Evolutionary conservation across 345 rosid species (phyloP), one percentile per base, ranked within the genome.

Genomic region (Hibiscus syriacus): DNA sequence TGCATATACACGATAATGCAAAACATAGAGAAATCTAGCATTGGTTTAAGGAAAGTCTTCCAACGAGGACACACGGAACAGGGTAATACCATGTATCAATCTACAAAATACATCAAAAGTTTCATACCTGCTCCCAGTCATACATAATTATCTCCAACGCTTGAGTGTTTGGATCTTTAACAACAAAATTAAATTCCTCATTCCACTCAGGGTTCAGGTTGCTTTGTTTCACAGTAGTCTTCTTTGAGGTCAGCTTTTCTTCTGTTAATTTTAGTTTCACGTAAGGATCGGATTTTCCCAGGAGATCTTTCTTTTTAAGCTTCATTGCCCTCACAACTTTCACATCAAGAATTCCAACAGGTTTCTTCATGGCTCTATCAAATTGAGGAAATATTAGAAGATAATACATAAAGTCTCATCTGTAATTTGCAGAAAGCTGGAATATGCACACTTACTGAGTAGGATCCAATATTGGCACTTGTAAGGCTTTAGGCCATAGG

Each of bases 191-290:
- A 55, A 94, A 94, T 63, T 92, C 97, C 75, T 94, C 97, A 64
- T 94, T 86, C 99, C 99, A 94, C 64, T 89, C 98, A 20, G 98
- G 99, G 70, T 92, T 94, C 69, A 94, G 72, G 77, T 92, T 94
- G 70, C 80, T 83, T 78, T 81, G 93, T 79, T 86, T 92, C 64
- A 94, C 99, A 11, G 79, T 78, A 10, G 97, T 90, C 76, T 92
- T 89, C 73, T 94, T 92, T 2, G 84, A 64, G 55, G 83, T 74
- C 55, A 92, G 80, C 63, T 83, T 88, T 80, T 92, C 99, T 46
- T 90, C 98, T 6, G 92, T 72, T 73, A 94, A 80, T 81, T 82
- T 94, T 72, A 92, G 9, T 75, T 90, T 88, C 72, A 92, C 97
- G 36, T 91, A 94, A 74, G 99, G 97, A 70, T 94, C 99, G 55